Evolutionary conservation across 129 eudicot genomes (phyloP), one percentile per base, ranked within the genome.

Genomic region (sunflower (Helianthus annuus)): DNA sequence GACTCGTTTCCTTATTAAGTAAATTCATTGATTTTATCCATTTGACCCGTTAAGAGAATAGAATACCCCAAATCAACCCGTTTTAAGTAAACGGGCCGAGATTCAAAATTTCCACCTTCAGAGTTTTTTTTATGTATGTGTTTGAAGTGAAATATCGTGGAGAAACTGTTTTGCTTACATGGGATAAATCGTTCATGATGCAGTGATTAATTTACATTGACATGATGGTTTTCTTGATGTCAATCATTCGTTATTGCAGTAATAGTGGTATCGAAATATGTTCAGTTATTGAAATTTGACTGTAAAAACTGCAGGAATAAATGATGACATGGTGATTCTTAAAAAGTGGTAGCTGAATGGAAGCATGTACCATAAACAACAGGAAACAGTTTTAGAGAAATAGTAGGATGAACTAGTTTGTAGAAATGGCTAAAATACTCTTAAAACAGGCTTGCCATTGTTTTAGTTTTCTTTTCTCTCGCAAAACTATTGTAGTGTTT

Each of bases 281-380:
- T 69, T 17, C 10, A 7, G 8, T 11, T 15, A 46, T 32, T 68
- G 45, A 76, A 36, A 12, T 32, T 58, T 34, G 75, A 74, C 53
- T 59, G 29, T 32, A 49, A 38, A 75, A 68, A 14, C 19, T 77
- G 71, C 81, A 77, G 76, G 81, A 77, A 77, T 77, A 77, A 70
- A 22, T 61, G 81, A 61, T 62, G 58, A 63, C 60, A 27, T 46
- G 52, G 12, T 4, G 71, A 70, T 62, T 68, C 56, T 42, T 40
- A 45, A 61, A 56, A 45, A 29, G 59, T 72, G n/a, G 76, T 40
- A 44, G 68, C 12, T 59, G 48, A 29, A 60, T 72, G 8, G 29
- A n/a, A 71, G 67, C 4, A 3, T 11, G 19, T 68, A 49, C 10
- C 13, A 10, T 65, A 22, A 66, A 55, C 58, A 22, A 75, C 49